phyloP scores from a whole-genome alignment of 331 rosid species.

The Telfairia occidentalis region DNA sequence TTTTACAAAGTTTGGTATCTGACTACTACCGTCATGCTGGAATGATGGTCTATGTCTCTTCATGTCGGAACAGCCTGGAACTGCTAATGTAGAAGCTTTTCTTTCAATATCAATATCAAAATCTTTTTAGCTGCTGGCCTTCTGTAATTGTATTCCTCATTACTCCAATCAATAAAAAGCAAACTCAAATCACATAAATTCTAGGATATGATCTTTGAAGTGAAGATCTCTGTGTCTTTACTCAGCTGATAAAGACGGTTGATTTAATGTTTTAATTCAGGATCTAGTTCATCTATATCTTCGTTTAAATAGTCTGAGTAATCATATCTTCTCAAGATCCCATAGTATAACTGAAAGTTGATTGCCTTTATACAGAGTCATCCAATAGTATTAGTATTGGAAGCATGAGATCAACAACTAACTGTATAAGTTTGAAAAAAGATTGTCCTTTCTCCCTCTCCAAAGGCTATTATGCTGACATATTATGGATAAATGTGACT shows the following conservation, averaged over 20 bases:
- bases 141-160: not conserved
- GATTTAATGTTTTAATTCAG: not conserved
- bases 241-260: not conserved
- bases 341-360: not conserved
- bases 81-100: not conserved
- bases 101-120: not conserved
- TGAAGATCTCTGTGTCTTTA: not conserved
- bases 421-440: not conserved
- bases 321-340: not conserved
- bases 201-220: not conserved
- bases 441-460: not conserved
- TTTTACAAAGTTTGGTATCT: not conserved
- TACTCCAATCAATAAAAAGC: not conserved
- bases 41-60: not conserved
- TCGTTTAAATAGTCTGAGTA: not conserved
- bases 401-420: not conserved
- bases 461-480: conserved; percentile 9
- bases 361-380: not conserved
- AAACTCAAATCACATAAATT: not conserved
- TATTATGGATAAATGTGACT: not conserved
- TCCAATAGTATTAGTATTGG: not conserved
- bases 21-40: not conserved
- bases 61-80: conserved; percentile 3
- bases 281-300: not conserved
- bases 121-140: not conserved